phyloP scores from a whole-genome alignment of 306 rosid species.

The Geum urbanum region DNA sequence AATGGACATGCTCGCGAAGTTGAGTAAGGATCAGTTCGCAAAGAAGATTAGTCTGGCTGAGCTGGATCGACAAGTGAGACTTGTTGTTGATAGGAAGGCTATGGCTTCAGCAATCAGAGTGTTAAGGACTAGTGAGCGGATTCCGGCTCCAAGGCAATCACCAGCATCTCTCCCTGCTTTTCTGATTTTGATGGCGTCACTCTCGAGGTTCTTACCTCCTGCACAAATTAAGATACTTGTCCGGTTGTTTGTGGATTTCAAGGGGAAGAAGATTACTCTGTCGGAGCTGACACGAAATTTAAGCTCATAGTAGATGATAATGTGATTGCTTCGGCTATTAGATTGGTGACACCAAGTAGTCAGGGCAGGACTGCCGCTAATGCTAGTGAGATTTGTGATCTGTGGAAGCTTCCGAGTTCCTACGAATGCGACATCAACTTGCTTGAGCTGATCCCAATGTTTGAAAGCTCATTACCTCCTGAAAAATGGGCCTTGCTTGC shows the following conservation, averaged over 20 bases:
- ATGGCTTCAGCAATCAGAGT: not conserved
- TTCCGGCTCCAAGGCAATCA: no score
- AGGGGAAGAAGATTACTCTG: not conserved
- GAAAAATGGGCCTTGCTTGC: not conserved
- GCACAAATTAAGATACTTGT: not conserved
- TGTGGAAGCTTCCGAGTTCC: not conserved
- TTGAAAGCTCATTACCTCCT: not conserved
- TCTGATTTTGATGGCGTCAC: not conserved
- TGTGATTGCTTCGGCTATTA: not conserved
- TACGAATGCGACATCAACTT: not conserved
- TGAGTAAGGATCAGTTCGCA: not conserved
- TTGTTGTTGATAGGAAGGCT: not conserved
- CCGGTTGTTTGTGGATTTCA: not conserved
- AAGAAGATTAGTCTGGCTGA: not conserved
- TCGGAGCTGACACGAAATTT: not conserved
- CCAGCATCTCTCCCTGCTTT: no score
- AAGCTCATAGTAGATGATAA: not conserved
- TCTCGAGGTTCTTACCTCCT: not conserved
- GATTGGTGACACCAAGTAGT: not conserved
- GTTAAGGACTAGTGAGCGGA: no score
- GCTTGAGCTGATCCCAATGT: not conserved
- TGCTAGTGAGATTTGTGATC: not conserved
- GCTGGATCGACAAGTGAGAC: not conserved
- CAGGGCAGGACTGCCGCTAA: not conserved
- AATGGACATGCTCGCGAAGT: not conserved